A percentile compares a stretch with the other conserved stretches of the same genome.
Evolutionary conservation across 306 rosid genomes (phyloP).

Genomic region (Acacia crassicarpa): DNA sequence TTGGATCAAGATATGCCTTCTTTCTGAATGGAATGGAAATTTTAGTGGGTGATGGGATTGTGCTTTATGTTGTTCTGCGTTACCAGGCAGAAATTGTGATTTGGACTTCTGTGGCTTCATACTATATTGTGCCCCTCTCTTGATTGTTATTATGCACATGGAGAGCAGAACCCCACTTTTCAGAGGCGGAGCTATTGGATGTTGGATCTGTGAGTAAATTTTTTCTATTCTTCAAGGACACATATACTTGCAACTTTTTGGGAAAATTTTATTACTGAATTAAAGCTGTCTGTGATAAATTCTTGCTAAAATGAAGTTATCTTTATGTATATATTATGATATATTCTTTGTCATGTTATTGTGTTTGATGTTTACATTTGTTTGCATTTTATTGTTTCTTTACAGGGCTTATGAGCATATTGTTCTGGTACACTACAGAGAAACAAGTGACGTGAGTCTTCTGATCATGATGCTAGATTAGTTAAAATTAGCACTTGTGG

Average conservation of each 20-base stretch:
- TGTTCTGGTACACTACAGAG: constrained; percentile 96
- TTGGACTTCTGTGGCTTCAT: no score
- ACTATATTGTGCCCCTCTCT: no score
- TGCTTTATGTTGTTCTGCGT: no score
- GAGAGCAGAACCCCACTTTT: constrained; percentile 80
- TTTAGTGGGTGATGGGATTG: no score
- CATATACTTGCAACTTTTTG: neutral
- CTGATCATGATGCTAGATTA: constrained; percentile 27
- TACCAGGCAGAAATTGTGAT: no score
- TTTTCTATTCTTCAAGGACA: constrained; percentile 11
- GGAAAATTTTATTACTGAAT: constrained; percentile 3
- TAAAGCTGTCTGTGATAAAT: constrained; percentile 19
- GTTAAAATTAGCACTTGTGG: neutral
- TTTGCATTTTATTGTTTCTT: constrained; percentile 37
- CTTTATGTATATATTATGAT: neutral
- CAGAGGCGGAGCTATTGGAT: constrained; percentile 98
- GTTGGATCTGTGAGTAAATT: constrained; percentile 83
- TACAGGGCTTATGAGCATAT: constrained; percentile 86
- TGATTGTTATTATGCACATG: constrained; percentile 98
- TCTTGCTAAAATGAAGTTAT: constrained; percentile 5
- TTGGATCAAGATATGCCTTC: no score
- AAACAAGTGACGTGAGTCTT: constrained; percentile 73
- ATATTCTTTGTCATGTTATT: neutral
- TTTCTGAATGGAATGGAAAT: no score
- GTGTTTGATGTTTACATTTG: constrained; percentile 22